Base-by-base conservation (phyloP, 148 eudicot genomes). In the Suaeda aralocaspica region DNA sequence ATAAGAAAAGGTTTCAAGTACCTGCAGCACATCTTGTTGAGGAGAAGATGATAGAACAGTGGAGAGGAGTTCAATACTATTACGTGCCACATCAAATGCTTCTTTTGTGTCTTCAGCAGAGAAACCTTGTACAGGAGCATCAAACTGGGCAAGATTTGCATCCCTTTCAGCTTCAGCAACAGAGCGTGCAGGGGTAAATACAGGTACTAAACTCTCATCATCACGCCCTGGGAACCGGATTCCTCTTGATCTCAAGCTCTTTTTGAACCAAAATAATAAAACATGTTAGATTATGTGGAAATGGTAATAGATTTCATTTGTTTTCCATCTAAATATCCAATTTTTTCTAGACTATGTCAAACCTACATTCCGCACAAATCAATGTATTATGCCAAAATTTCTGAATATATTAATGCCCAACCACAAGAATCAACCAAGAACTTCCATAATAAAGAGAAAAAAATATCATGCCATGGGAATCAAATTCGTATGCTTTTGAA, bases 161-260 rank as follows among this genome's bases (percentile, higher is more conserved):
- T 80, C 72, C 53, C 71, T 28, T 80, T 91, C 99, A 51, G 85
- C 70, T 77, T 85, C 89, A 39, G 86, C 61, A 22, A 86, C 86
- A 31, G 99, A 82, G 68, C 90, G 88, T 61, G 93, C 77, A 78
- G 97, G 97, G 53, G 97, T 91, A 72, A 95, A 91, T 59, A 95
- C 84, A 9, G 97, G 96, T 48, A 84, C 96, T 81, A 95, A 82
- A 70, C 96, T 95, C 81, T 91, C 99, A 71, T 84, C 79, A 76
- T 95, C 97, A 59, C 99, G 99, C 26, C 96, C 97, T 49, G 99
- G 99, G 69, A 95, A 95, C 50, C 97, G 78, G 72, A 95, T 77
- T 33, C 99, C 99, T 82, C 99, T 84, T 36, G 97, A 89, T 81
- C 57, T 89, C 88, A 95, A 81, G 78, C 99, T 91, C 99, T 95